phyloP scores from a whole-genome alignment of 2,329 filamentous ascomycete genomes.

The Arthrobotrys conoides region DNA sequence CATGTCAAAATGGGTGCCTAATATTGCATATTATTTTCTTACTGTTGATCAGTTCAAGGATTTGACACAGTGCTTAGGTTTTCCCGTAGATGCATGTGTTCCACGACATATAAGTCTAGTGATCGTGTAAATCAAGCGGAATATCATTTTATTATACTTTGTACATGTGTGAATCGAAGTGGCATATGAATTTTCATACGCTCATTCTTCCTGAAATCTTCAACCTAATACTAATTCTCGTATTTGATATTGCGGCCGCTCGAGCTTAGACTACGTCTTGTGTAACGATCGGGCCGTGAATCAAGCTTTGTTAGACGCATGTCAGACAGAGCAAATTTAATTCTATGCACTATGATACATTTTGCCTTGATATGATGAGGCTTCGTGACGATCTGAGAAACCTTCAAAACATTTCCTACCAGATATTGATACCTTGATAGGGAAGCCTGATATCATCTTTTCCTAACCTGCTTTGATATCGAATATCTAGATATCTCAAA shows the following conservation, averaged over 20 bases:
- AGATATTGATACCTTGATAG: not conserved
- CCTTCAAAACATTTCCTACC: not conserved
- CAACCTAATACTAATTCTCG: not conserved
- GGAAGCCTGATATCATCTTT: not conserved
- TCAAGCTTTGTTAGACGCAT: not conserved
- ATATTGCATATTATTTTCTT: slow-evolving; percentile 23
- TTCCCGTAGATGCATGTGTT: slow-evolving; percentile 7
- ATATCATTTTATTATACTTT: not conserved
- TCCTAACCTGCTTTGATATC: not conserved
- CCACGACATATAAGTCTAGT: slow-evolving; percentile 18
- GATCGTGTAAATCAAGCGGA: not conserved
- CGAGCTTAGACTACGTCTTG: slow-evolving; percentile 2
- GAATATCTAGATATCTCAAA: too few species aligned
- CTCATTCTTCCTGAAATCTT: not conserved
- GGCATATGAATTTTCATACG: not conserved
- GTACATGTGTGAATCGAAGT: not conserved
- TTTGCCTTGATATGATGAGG: too few species aligned
- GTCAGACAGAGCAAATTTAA: not conserved
- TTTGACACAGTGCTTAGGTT: not conserved
- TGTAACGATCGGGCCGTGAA: not conserved
- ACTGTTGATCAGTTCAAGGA: slow-evolving; percentile 17
- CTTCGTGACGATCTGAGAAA: not conserved
- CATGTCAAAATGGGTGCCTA: slow-evolving; percentile 21
- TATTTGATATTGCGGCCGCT: slow-evolving; percentile 1
- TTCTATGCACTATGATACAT: not conserved